Conservation (phyloP, 345 rosid genomes). For the Cardiospermum halicacabum region DNA sequence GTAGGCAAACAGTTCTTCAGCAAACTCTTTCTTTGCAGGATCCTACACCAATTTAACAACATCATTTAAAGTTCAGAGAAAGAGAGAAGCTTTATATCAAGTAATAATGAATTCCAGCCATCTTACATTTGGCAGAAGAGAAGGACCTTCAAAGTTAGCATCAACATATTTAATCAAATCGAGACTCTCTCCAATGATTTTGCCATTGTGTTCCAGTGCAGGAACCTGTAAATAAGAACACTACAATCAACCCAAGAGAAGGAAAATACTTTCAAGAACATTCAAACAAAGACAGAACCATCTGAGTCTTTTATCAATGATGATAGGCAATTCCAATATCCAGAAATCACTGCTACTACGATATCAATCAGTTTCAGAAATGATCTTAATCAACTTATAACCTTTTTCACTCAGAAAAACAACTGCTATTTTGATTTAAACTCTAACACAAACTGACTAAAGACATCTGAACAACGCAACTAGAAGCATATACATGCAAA, state of each 20-base stretch:
- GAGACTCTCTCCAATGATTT: slow-evolving; percentile 81
- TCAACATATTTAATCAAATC: slow-evolving; percentile 75
- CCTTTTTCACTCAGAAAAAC: background rate
- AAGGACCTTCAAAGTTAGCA: slow-evolving; percentile 81
- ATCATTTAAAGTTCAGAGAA: background rate
- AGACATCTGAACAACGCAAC: background rate
- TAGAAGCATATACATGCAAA: background rate
- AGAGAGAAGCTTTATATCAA: background rate
- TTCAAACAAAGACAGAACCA: background rate
- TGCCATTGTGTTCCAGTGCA: slow-evolving; percentile 85
- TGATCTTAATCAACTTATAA: too few relatives aligned
- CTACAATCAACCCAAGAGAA: background rate
- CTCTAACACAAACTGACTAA: background rate
- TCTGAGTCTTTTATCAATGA: background rate
- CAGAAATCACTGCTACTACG: too few relatives aligned
- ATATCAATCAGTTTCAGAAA: too few relatives aligned
- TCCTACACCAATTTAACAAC: slow-evolving; percentile 42
- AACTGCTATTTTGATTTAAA: background rate
- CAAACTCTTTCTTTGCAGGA: slow-evolving; percentile 51
- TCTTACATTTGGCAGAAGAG: slow-evolving; percentile 60
- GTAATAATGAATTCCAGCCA: background rate
- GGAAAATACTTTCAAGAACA: background rate
- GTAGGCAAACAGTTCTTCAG: slow-evolving; percentile 57
- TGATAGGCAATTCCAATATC: too few relatives aligned
- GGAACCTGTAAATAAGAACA: slow-evolving; percentile 52